A percentile compares a stretch with the other conserved stretches of the same genome.
Conservation (phyloP, 768 basidiomycete species). For the Gelatoporia subvermispora region DNA sequence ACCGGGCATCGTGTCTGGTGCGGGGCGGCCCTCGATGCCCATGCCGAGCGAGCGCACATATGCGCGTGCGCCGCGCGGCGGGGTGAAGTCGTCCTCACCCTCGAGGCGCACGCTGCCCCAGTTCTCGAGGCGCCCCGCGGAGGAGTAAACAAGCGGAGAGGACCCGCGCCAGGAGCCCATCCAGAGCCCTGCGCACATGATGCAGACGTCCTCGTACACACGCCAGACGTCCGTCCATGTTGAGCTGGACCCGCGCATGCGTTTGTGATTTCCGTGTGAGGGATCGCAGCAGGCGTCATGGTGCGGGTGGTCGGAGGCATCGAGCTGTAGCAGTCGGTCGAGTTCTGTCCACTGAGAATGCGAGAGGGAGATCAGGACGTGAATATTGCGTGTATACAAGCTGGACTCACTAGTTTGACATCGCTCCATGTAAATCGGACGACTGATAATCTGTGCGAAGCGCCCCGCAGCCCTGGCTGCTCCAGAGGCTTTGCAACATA, state of each 20-base stretch:
- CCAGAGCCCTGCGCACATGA: constrained; percentile 82
- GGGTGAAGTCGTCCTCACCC: constrained; percentile 58
- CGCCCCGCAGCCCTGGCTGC: constrained; percentile 31
- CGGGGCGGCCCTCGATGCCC: constrained; percentile 66
- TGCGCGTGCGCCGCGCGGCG: constrained; percentile 20
- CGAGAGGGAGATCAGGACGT: not conserved
- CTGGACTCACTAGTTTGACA: constrained; percentile 57
- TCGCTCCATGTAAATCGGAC: constrained; percentile 84
- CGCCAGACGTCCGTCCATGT: constrained; percentile 74
- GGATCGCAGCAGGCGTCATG: constrained; percentile 17
- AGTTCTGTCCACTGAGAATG: constrained; percentile 69
- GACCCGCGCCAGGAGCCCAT: constrained; percentile 60
- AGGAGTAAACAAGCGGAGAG: constrained; percentile 41
- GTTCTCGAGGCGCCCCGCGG: constrained; percentile 38
- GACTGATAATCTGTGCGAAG: constrained; percentile 52
- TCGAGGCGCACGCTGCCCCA: constrained; percentile 59
- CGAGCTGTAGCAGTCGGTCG: constrained; percentile 60
- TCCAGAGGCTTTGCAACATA: constrained; percentile 50
- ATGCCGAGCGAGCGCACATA: constrained; percentile 58
- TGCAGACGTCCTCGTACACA: constrained; percentile 80
- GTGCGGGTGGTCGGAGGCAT: constrained; percentile 27
- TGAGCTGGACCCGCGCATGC: constrained; percentile 27
- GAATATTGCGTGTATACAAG: not conserved
- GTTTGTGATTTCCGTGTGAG: constrained; percentile 7
- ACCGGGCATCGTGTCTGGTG: constrained; percentile 8